Percentiles rank a stretch among this genome's conserved stretches.
Evolutionary conservation across 192 early-diverging fungal genomes (phyloP).

Genomic region (Backusella mclennaniae): DNA sequence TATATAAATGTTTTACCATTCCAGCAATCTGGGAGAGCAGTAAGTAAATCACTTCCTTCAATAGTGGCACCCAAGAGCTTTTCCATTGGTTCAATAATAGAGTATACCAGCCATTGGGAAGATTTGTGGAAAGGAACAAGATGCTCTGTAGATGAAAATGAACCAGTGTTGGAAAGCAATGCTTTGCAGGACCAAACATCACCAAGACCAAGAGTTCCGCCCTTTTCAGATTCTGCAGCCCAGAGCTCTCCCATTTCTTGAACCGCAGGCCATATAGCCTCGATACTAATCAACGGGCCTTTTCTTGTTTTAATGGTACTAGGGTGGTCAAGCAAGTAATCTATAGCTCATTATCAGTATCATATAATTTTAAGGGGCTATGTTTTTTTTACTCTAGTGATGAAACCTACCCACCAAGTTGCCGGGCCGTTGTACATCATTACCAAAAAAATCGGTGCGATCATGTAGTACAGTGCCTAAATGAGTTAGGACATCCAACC

Average conservation of each 20-base stretch:
- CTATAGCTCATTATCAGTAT: neutral
- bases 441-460: constrained; percentile 57
- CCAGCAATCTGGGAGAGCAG: constrained; percentile 82
- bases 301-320: constrained; percentile 40
- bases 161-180: constrained; percentile 1
- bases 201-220: constrained; percentile 67
- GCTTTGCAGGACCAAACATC: constrained; percentile 38
- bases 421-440: constrained; percentile 70
- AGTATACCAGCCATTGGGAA: constrained; percentile 94
- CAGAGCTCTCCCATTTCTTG: constrained; percentile 79
- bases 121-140: constrained; percentile 87
- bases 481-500: constrained; percentile 63
- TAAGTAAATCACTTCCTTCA: constrained; percentile 68
- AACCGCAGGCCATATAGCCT: constrained; percentile 76
- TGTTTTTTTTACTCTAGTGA: neutral
- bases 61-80: constrained; percentile 46
- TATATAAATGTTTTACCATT: constrained; percentile 45
- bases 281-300: constrained; percentile 47
- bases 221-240: constrained; percentile 68
- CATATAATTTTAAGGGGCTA: neutral
- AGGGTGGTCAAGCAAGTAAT: constrained; percentile 64
- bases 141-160: constrained; percentile 28
- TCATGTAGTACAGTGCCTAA: constrained; percentile 59
- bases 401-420: constrained; percentile 63
- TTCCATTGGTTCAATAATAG: constrained; percentile 79